A percentile compares a stretch with the other conserved stretches of the same genome.
phyloP scores from a whole-genome alignment of 1,139 yeast species.

The Candida glucosophila region DNA sequence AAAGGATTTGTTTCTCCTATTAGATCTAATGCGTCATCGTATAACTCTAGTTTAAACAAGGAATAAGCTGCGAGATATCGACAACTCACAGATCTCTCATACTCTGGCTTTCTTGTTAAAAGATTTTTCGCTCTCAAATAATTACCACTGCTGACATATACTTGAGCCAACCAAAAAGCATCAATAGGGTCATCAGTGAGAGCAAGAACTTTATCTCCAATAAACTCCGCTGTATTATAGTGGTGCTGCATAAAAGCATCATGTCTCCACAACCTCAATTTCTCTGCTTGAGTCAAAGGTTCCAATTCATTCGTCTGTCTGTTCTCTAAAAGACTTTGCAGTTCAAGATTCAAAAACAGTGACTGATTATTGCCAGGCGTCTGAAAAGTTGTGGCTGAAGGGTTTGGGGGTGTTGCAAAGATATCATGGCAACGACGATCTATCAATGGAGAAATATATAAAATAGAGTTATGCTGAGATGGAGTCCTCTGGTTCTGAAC shows the following conservation, averaged over 20 bases:
- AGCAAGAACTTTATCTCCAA: constrained; percentile 82
- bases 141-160: constrained; percentile 65
- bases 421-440: constrained; percentile 38
- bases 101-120: constrained; percentile 32
- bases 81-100: constrained; percentile 54
- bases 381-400: constrained; percentile 30
- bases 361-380: constrained; percentile 36
- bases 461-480: constrained; percentile 50
- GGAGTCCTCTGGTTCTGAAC: constrained; percentile 30
- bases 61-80: constrained; percentile 77
- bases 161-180: constrained; percentile 96
- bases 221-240: constrained; percentile 78
- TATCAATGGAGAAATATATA: constrained; percentile 54
- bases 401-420: constrained; percentile 51
- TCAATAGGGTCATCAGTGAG: constrained; percentile 82
- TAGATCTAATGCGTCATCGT: constrained; percentile 86
- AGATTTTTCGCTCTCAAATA: constrained; percentile 73
- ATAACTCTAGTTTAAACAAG: constrained; percentile 59
- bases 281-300: constrained; percentile 75
- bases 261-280: constrained; percentile 84
- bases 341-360: constrained; percentile 29
- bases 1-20: constrained; percentile 83
- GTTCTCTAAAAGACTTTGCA: constrained; percentile 9
- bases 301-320: constrained; percentile 10
- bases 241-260: constrained; percentile 93